These are phyloP conservation scores for Pythium guiyangense DNA, from an alignment of 352 stramenopile species.

Conservation along the genomic window DNA sequence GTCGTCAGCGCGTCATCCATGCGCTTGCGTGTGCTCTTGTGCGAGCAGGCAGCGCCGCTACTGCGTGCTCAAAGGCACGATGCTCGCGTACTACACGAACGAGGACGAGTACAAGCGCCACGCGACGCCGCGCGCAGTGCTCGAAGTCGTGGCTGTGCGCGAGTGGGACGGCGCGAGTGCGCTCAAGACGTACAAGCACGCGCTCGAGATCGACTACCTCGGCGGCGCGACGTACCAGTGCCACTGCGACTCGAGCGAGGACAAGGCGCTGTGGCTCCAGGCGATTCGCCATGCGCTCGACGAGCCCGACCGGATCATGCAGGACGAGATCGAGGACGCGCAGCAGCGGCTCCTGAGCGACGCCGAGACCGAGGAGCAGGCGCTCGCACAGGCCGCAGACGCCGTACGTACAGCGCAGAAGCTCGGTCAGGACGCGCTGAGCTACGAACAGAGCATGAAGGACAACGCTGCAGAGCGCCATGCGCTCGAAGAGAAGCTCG, in stretches of 20 bases:
- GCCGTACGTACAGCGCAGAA: slow-evolving; percentile 35
- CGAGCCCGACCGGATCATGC: slow-evolving; percentile 62
- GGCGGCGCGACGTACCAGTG: slow-evolving; percentile 49
- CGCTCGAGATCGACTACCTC: slow-evolving; percentile 29
- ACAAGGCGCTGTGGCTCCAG: slow-evolving; percentile 49
- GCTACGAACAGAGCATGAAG: slow-evolving; percentile 27
- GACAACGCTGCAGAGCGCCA: slow-evolving; percentile 21
- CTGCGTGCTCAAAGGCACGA: slow-evolving; percentile 73
- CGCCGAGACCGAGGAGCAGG: slow-evolving; percentile 29
- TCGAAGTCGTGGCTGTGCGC: slow-evolving; percentile 50
- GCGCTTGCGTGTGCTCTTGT: background rate
- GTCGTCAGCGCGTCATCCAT: no score
- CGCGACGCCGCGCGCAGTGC: slow-evolving; percentile 43
- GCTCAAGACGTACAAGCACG: slow-evolving; percentile 14
- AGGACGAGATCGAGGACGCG: slow-evolving; percentile 73
- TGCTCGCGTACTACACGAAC: slow-evolving; percentile 59
- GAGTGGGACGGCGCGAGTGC: slow-evolving; percentile 25
- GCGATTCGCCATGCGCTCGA: slow-evolving; percentile 61
- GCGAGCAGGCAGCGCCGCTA: slow-evolving; percentile 55
- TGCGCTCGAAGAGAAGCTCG: slow-evolving; percentile 26
- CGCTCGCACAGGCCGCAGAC: slow-evolving; percentile 38
- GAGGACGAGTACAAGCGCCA: slow-evolving; percentile 44
- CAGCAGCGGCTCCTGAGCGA: slow-evolving; percentile 47
- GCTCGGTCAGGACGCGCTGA: slow-evolving; percentile 22
- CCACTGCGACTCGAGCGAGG: slow-evolving; percentile 46